Conservation (phyloP, 257 asterid species). For the Gentiana macrophylla region DNA sequence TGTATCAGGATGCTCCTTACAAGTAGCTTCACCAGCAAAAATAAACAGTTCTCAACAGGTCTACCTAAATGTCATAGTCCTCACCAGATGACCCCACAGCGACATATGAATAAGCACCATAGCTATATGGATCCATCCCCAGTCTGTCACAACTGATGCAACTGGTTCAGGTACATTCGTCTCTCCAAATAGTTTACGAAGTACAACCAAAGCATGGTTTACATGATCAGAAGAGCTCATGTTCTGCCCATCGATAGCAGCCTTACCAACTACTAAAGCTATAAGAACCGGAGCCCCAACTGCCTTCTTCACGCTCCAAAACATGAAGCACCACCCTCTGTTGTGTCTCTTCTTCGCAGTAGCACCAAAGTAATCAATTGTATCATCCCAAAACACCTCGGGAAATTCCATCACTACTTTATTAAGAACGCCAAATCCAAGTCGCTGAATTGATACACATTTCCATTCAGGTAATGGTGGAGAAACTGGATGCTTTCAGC, state of each 20-base stretch:
- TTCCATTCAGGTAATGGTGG: conserved; percentile 94
- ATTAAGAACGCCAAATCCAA: conserved; percentile 95
- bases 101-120: conserved; percentile 97
- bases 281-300: conserved; percentile 99
- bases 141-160: conserved; percentile 90
- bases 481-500: conserved; percentile 73
- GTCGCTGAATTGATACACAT: conserved; percentile 60
- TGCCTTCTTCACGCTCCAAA: conserved; percentile 96
- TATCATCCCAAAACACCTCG: conserved; percentile 94
- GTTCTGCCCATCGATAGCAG: conserved; percentile 80
- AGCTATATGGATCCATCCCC: conserved; percentile 95
- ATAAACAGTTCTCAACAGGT: conserved; percentile 88
- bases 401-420: conserved; percentile 91
- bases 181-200: conserved; percentile 91
- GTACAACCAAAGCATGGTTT: conserved; percentile 69
- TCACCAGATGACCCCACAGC: conserved; percentile 99
- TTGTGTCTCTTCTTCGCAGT: conserved; percentile 75
- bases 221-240: conserved; percentile 66
- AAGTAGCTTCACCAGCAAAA: conserved; percentile 99
- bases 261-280: conserved; percentile 92
- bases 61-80: conserved; percentile 90
- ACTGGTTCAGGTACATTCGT: conserved; percentile 78
- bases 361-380: conserved; percentile 93
- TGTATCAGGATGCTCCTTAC: conserved; percentile 99
- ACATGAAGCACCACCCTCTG: conserved; percentile 96